phyloP scores from a whole-genome alignment of 2,329 filamentous ascomycete species.

The Exophiala sp. region DNA sequence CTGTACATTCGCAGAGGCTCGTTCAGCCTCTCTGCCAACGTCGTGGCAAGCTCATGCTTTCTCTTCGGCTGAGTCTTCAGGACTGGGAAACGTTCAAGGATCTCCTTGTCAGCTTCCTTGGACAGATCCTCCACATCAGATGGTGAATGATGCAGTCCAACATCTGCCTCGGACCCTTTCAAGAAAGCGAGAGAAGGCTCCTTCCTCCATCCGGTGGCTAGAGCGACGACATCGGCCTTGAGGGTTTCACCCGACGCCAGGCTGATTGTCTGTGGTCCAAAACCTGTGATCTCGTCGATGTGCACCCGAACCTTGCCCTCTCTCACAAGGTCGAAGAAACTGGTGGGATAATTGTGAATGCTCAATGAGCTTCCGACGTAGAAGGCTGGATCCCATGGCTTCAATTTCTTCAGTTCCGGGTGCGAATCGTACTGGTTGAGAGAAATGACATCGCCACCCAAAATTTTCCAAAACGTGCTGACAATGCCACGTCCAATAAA shows the following conservation, averaged over 20 bases:
- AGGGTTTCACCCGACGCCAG: slow-evolving; percentile 47
- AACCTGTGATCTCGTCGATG: slow-evolving; percentile 28
- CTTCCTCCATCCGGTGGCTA: slow-evolving; percentile 56
- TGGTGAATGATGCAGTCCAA: slow-evolving; percentile 43
- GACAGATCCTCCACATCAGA: slow-evolving; percentile 29
- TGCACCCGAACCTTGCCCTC: slow-evolving; percentile 54
- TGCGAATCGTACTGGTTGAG: slow-evolving; percentile 46
- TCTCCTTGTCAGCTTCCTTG: slow-evolving; percentile 48
- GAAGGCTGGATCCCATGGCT: slow-evolving; percentile 42
- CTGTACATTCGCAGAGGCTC: slow-evolving; percentile 43
- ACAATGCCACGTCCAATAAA: slow-evolving; percentile 49
- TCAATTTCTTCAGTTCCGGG: slow-evolving; percentile 44
- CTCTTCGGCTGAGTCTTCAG: slow-evolving; percentile 1
- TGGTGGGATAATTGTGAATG: slow-evolving; percentile 58
- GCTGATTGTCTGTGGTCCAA: slow-evolving; percentile 37
- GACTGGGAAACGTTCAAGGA: slow-evolving; percentile 36
- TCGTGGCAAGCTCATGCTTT: neutral
- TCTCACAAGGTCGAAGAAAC: slow-evolving; percentile 56
- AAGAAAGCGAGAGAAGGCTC: slow-evolving; percentile 49
- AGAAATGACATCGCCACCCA: slow-evolving; percentile 49
- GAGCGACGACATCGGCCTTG: slow-evolving; percentile 50
- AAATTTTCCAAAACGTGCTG: slow-evolving; percentile 51
- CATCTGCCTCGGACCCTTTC: slow-evolving; percentile 37
- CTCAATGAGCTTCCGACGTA: slow-evolving; percentile 57
- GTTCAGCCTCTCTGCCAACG: slow-evolving; percentile 3